Conservation (phyloP, 2,329 filamentous ascomycete genomes). For the Ophiostoma angusticollis region DNA sequence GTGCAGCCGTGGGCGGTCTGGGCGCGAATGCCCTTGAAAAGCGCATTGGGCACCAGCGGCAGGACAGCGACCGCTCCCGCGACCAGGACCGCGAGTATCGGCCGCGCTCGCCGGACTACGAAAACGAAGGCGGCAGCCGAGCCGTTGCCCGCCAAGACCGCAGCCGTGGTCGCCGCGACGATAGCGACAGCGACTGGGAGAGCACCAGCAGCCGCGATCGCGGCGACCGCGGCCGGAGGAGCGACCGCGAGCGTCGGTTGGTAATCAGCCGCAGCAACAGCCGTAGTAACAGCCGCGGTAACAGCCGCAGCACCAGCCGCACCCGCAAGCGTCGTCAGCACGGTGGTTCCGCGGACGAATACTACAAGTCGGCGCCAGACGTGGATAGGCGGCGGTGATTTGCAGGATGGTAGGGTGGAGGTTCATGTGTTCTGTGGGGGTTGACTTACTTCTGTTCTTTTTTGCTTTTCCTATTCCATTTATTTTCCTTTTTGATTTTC, state of each 20-base stretch:
- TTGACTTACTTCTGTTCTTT: too few species aligned
- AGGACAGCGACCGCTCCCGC: constrained; percentile 16
- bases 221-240: constrained; percentile 15
- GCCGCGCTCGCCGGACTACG: constrained; percentile 7
- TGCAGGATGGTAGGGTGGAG: too few species aligned
- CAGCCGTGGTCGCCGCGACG: constrained; percentile 4
- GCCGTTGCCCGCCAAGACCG: neutral
- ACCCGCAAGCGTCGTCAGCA: constrained; percentile 2
- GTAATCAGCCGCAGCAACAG: constrained; percentile 10
- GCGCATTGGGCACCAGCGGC: constrained; percentile 26
- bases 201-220: constrained; percentile 10
- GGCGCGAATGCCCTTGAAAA: constrained; percentile 39
- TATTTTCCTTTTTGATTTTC: too few species aligned
- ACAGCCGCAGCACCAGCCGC: constrained; percentile 6
- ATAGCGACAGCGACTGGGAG: constrained; percentile 8
- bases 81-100: constrained; percentile 14
- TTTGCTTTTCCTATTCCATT: too few species aligned
- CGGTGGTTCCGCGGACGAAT: constrained; percentile 12
- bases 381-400: too few species aligned
- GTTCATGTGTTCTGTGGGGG: too few species aligned
- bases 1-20: constrained; percentile 41
- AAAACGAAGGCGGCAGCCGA: constrained; percentile 1
- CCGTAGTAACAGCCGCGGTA: too few species aligned
- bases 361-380: constrained; percentile 8
- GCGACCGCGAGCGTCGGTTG: constrained; percentile 10